A percentile compares a stretch with the other conserved stretches of the same genome.
Evolutionary conservation across 257 asterid species (phyloP).

Genomic region (Przewalskia tangutica): DNA sequence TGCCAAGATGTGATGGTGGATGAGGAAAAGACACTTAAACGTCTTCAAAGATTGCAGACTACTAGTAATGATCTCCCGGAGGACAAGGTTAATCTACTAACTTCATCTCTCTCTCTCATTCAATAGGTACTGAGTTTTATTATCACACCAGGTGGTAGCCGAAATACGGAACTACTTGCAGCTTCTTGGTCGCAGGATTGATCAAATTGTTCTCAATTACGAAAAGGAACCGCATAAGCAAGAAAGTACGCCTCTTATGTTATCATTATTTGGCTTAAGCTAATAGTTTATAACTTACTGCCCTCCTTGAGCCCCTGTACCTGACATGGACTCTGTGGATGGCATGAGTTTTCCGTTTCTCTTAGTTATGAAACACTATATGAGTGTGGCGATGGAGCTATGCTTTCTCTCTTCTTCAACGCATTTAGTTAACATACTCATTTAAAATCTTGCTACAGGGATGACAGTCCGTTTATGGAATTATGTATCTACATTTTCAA

Average conservation of each 20-base stretch:
- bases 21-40: constrained; percentile 74
- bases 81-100: constrained; percentile 49
- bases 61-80: constrained; percentile 86
- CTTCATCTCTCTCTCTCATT: not conserved
- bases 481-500: no score
- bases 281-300: not conserved
- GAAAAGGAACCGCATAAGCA: constrained; percentile 64
- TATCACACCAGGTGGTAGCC: constrained; percentile 58
- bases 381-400: not conserved
- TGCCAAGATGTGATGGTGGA: constrained; percentile 87
- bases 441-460: no score
- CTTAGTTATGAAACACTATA: not conserved
- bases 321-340: constrained; percentile 2
- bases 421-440: not conserved
- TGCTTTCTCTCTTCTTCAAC: not conserved
- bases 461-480: no score
- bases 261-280: not conserved
- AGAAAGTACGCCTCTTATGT: constrained; percentile 55
- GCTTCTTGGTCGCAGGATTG: constrained; percentile 93
- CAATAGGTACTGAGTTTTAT: constrained; percentile 2
- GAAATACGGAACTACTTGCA: constrained; percentile 81
- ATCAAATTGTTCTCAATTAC: constrained; percentile 65
- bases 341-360: not conserved
- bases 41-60: constrained; percentile 83
- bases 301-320: not conserved